These are phyloP conservation scores for Ogataea siamensis DNA, from an alignment of 805 yeast species.

Conservation along the genomic window DNA sequence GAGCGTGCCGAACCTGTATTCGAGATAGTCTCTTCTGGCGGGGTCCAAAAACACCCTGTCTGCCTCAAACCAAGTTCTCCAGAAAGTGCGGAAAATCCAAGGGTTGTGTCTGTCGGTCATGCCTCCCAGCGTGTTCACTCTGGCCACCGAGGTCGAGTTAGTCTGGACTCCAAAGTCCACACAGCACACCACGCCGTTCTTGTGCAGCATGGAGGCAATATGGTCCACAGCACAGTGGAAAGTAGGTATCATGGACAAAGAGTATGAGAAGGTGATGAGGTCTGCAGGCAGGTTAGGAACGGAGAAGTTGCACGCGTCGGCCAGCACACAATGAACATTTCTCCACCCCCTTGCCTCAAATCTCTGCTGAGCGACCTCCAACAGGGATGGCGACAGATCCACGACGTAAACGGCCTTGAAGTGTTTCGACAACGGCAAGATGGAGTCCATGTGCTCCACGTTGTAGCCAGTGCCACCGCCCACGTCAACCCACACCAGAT, in stretches of 20 bases:
- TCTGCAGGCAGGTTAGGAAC: conserved; percentile 57
- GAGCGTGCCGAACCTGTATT: conserved; percentile 77
- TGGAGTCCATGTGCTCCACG: conserved; percentile 68
- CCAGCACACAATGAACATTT: conserved; percentile 66
- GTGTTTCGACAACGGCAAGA: conserved; percentile 43
- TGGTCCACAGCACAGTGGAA: conserved; percentile 78
- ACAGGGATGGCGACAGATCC: conserved; percentile 74
- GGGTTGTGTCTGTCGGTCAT: conserved; percentile 66
- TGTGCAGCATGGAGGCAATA: conserved; percentile 50
- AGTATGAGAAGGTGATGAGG: conserved; percentile 73
- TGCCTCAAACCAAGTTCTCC: conserved; percentile 87
- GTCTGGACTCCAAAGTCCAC: conserved; percentile 83
- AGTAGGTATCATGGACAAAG: conserved; percentile 82
- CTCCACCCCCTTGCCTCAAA: conserved; percentile 47
- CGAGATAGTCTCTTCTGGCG: conserved; percentile 78
- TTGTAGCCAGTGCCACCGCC: conserved; percentile 89
- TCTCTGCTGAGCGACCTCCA: conserved; percentile 66
- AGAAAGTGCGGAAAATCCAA: conserved; percentile 75
- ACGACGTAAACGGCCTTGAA: conserved; percentile 70
- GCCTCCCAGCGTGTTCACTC: conserved; percentile 76
- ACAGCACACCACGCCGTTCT: conserved; percentile 61
- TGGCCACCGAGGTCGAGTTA: conserved; percentile 59
- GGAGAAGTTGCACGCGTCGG: conserved; percentile 72
- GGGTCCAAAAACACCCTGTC: conserved; percentile 79
- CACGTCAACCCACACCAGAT: conserved; percentile 70